Evolutionary conservation across 2,329 filamentous ascomycete genomes (phyloP).

Genomic region (Fusarium pseudocircinatum): DNA sequence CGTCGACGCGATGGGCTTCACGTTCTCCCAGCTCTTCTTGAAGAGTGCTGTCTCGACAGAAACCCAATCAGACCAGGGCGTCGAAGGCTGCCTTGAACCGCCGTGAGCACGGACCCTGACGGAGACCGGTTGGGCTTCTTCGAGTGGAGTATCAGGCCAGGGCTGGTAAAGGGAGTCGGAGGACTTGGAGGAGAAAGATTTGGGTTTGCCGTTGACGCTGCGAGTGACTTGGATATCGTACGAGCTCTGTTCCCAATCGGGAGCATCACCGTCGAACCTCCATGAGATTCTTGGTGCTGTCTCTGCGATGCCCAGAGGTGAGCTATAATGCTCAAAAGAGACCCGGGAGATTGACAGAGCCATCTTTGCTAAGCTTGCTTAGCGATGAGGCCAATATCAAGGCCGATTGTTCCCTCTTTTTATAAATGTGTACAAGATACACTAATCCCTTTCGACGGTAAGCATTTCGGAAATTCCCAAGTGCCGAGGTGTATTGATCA

Average conservation of each 20-base stretch:
- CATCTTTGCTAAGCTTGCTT: slow-evolving; percentile 37
- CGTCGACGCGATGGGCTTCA: slow-evolving; percentile 44
- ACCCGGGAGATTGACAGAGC: slow-evolving; percentile 51
- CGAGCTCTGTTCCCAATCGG: slow-evolving; percentile 54
- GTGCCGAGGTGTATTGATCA: not conserved
- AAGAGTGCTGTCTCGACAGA: slow-evolving; percentile 49
- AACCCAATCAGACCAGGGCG: slow-evolving; percentile 43
- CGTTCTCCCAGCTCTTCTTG: slow-evolving; percentile 45
- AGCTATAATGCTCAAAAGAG: slow-evolving; percentile 54
- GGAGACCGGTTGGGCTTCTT: slow-evolving; percentile 44
- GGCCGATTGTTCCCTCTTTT: accelerated
- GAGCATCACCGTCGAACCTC: slow-evolving; percentile 52
- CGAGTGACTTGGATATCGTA: slow-evolving; percentile 56
- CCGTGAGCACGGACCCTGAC: slow-evolving; percentile 50
- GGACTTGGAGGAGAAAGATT: slow-evolving; percentile 45
- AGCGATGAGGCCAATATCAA: accelerated
- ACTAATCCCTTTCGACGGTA: not conserved
- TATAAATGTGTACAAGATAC: accelerated
- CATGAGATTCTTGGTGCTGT: slow-evolving; percentile 57
- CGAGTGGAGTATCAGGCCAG: slow-evolving; percentile 53
- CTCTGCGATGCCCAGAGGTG: slow-evolving; percentile 56
- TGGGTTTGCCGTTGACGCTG: not conserved
- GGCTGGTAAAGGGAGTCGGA: slow-evolving; percentile 53
- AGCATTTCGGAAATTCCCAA: not conserved
- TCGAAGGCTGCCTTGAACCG: slow-evolving; percentile 19